These are phyloP conservation scores for Dothistroma septosporum DNA, from an alignment of 2,329 filamentous ascomycete species.

Conservation along the genomic window DNA sequence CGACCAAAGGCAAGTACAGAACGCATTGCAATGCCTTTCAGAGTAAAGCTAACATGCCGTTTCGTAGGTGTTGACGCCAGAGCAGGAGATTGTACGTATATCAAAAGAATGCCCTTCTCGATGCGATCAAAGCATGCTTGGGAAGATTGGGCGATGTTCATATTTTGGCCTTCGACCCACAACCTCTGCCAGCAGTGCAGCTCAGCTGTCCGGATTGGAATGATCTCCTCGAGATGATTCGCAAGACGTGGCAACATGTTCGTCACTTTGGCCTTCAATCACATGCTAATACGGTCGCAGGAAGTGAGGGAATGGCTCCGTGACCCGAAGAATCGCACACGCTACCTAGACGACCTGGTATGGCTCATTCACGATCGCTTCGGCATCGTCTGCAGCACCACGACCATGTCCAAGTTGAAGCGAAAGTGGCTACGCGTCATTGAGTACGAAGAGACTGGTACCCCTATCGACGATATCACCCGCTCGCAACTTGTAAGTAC, in stretches of 20 bases:
- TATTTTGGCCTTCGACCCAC: no score
- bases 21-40: no score
- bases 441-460: conserved; percentile 31
- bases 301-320: conserved; percentile 33
- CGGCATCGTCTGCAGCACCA: conserved; percentile 33
- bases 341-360: conserved; percentile 34
- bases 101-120: background rate
- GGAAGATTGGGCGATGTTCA: no score
- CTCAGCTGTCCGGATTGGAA: background rate
- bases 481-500: conserved; percentile 13
- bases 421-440: conserved; percentile 34
- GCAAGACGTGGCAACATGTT: no score
- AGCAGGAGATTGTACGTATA: conserved; percentile 32
- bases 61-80: conserved; percentile 30
- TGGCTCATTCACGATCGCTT: conserved; percentile 35
- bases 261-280: background rate
- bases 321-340: conserved; percentile 30
- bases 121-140: no score
- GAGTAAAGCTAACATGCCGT: no score
- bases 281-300: conserved; percentile 16
- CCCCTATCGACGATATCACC: conserved; percentile 27
- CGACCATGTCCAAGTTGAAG: conserved; percentile 36
- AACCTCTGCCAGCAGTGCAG: background rate
- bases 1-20: no score
- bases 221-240: no score